Conservation (phyloP, 2,329 filamentous ascomycete species). For the Aspergillus hiratsukae region DNA sequence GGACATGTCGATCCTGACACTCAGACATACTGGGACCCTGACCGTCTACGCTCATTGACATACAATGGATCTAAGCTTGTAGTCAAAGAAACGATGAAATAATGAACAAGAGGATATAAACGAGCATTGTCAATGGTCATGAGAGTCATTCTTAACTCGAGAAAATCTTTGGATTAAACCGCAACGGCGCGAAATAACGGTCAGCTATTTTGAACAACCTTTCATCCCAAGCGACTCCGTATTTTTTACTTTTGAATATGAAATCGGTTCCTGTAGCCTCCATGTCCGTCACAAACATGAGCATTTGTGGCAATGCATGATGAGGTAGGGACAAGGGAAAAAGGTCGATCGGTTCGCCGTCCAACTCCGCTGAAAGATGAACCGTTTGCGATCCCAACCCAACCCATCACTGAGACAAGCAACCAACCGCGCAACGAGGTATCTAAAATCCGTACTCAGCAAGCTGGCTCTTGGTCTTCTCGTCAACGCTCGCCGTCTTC, state of each 20-base stretch:
- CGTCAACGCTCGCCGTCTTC: slow-evolving; percentile 83
- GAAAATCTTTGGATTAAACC: slow-evolving; percentile 40
- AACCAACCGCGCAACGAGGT: slow-evolving; percentile 37
- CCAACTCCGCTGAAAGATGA: slow-evolving; percentile 36
- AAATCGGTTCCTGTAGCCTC: slow-evolving; percentile 26
- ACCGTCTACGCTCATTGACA: background rate
- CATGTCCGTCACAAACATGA: slow-evolving; percentile 36
- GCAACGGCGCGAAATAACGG: slow-evolving; percentile 39
- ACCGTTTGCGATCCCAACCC: slow-evolving; percentile 38
- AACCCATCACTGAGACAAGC: slow-evolving; percentile 37
- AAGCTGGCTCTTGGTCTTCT: slow-evolving; percentile 83
- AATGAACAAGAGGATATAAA: background rate
- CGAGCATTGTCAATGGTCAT: background rate
- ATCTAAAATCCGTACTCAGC: slow-evolving; percentile 85
- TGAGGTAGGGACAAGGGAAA: slow-evolving; percentile 28
- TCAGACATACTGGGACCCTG: too few relatives aligned
- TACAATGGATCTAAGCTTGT: background rate
- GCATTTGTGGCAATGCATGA: slow-evolving; percentile 32
- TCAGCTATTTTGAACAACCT: slow-evolving; percentile 41
- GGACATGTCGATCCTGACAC: too few relatives aligned
- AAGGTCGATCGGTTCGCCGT: slow-evolving; percentile 40
- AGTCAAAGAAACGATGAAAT: background rate
- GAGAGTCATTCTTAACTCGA: slow-evolving; percentile 33
- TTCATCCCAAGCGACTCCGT: slow-evolving; percentile 40
- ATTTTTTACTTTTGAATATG: slow-evolving; percentile 30